phyloP scores from a whole-genome alignment of 371 early-diverging fungal species.

The Circinella minor region DNA sequence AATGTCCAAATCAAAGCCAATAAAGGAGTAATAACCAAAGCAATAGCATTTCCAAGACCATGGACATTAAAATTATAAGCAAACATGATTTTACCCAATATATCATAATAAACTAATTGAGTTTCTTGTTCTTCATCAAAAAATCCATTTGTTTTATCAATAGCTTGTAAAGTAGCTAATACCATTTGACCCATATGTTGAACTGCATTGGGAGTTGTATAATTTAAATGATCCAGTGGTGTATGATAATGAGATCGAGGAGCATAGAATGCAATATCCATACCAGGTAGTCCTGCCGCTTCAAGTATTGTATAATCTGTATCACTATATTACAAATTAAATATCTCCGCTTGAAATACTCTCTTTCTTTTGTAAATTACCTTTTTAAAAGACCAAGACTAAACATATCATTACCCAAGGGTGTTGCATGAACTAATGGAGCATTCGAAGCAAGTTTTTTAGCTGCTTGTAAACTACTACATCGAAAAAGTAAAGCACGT shows the following conservation, averaged over 20 bases:
- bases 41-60: constrained; percentile 41
- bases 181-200: constrained; percentile 72
- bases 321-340: constrained; percentile 39
- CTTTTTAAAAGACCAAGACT: constrained; percentile 65
- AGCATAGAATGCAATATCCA: constrained; percentile 77
- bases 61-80: constrained; percentile 50
- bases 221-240: constrained; percentile 56
- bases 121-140: constrained; percentile 31
- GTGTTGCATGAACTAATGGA: constrained; percentile 40
- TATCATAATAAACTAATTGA: constrained; percentile 55
- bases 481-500: constrained; percentile 70
- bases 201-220: constrained; percentile 49
- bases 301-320: constrained; percentile 75
- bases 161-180: constrained; percentile 41
- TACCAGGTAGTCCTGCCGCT: constrained; percentile 64
- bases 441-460: constrained; percentile 38
- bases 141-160: constrained; percentile 46
- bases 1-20: constrained; percentile 34
- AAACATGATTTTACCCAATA: constrained; percentile 56
- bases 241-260: constrained; percentile 78
- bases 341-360: no score
- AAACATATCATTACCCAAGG: constrained; percentile 75
- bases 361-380: constrained; percentile 22
- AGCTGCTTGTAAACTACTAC: constrained; percentile 59
- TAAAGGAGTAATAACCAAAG: constrained; percentile 40